Base-by-base conservation (phyloP, 441 rosid genomes). In the Kokia cookei region DNA sequence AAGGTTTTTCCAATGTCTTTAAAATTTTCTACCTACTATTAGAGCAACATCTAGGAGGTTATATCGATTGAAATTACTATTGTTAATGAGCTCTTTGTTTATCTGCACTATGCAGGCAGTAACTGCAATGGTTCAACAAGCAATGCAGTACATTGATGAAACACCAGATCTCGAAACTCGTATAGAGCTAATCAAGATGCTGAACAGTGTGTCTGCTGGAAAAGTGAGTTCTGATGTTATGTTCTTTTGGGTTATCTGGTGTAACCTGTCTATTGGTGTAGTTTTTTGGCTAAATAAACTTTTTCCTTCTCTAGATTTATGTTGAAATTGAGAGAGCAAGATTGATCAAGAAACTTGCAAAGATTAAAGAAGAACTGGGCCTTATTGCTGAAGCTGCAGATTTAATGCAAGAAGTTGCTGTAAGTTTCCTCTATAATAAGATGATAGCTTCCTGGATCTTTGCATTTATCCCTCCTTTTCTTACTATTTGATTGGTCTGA, bases 391-490 rank as follows among this genome's bases (percentile, higher is more conserved):
- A 96, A 87, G 99, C 99, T 81, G 98, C 99, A 66, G 97, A 96
- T 83, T 83, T 96, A 73, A 96, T 96, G 97, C 99, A 96, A 85
- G 99, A 93, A 91, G 93, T 96, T 82, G 99, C 98, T 50, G 99
- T 96, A 75, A 79, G 94, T 77, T 27, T 73, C 66, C 58, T 54
- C 42, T 74, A 37, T 74, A 32, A 9, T 45, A 55, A 72, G 40
- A 22, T 72, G 27, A 7, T 74, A 27, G 6, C 35, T 74, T 70
- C 17, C 3, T 79, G 51, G n/a, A 53, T 48, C 66, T 22, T 54
- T 14, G 13, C 70, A 29, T 59, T 65, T 51, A 17, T 63, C 54
- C 8, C 8, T 27, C 19, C 54, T 59, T 71, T 62, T 32, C 19
- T 67, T 53, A 14, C 43, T 59, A 61, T 72, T 61, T 79, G 61